Evolutionary conservation across 495 filamentous ascomycete genomes (phyloP), one percentile per base, ranked within the genome.

Genomic region (Xylaria castorea): DNA sequence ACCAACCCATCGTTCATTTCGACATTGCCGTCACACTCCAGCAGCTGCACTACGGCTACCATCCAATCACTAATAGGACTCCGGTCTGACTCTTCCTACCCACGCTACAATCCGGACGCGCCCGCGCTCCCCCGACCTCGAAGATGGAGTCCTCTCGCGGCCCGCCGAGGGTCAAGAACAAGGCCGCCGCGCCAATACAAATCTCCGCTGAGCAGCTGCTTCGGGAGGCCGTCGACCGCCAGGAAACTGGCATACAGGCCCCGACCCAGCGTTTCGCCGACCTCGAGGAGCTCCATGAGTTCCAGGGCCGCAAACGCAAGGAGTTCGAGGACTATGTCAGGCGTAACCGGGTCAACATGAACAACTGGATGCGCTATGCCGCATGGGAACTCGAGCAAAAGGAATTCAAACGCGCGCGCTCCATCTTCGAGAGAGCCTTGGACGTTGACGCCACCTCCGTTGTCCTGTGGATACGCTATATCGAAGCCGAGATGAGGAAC

Each of bases 361-460:
- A 96, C 82, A 98, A 99, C 80, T 99, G 96, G 96, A 94, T 97
- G 90, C 92, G 94, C 74, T 99, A 99, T 86, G 96, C 96, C 48
- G 90, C 92, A 71, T 99, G 94, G 94, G 96, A 99, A 81, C 86
- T 99, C 42, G 96, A 99, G 81, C 96, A 99, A 82, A 99, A 98
- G 81, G 96, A 99, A 84, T 98, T 92, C 82, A 92, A 92, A n/a
- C 90, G 96, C 46, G 96, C 97, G 25, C 90, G 96, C n/a, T 95
- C 92, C 55, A 92, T 99, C 78, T 98, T 99, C 79, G 96, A 99
- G 83, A 89, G 96, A 73, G 96, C 96, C 70, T 87, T 99, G 72
- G 96, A 99, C 80, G 95, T 97, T 57, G 92, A 94, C 74, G 85
- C 93, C 34, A 95, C 94, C 58, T 91, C 90, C 30, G 94, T 97